Evolutionary conservation across 768 basidiomycete species (phyloP).

Genomic region (Sporobolomyces phaffii): DNA sequence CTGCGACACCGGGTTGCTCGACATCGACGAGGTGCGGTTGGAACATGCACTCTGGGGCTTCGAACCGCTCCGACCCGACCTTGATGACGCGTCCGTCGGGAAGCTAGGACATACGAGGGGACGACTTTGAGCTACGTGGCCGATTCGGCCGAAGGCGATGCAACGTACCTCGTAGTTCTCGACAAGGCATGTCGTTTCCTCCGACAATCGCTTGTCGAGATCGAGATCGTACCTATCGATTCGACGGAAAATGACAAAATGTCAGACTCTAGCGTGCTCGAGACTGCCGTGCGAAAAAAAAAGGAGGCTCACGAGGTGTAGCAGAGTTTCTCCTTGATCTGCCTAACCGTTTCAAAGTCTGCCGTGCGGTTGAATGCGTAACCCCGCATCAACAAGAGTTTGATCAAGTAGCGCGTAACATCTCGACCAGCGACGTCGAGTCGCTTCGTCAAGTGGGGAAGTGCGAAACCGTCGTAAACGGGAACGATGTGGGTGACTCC

Average conservation of each 20-base stretch:
- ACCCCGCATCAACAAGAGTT: conserved; percentile 99
- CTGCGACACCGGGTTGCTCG: conserved; percentile 93
- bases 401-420: conserved; percentile 97
- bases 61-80: conserved; percentile 95
- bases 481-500: conserved; percentile 99
- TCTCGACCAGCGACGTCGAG: conserved; percentile 97
- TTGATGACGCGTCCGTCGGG: conserved; percentile 95
- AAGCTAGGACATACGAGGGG: too few relatives aligned
- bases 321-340: conserved; percentile 98
- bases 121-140: too few relatives aligned
- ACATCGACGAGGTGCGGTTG: conserved; percentile 95
- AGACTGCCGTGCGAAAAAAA: not conserved
- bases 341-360: conserved; percentile 96
- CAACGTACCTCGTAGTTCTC: conserved; percentile 85
- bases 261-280: not conserved
- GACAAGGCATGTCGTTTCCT: conserved; percentile 92
- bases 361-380: conserved; percentile 99
- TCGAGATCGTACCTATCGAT: conserved; percentile 82
- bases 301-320: conserved; percentile 70
- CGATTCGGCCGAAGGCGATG: too few relatives aligned
- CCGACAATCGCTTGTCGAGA: conserved; percentile 80
- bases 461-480: conserved; percentile 91
- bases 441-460: conserved; percentile 88
- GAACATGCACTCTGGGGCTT: conserved; percentile 99
- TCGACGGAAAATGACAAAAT: not conserved